A percentile compares a stretch with the other conserved stretches of the same genome.
Conservation (phyloP, 1,139 yeast species). For the Hansenula anomala region DNA sequence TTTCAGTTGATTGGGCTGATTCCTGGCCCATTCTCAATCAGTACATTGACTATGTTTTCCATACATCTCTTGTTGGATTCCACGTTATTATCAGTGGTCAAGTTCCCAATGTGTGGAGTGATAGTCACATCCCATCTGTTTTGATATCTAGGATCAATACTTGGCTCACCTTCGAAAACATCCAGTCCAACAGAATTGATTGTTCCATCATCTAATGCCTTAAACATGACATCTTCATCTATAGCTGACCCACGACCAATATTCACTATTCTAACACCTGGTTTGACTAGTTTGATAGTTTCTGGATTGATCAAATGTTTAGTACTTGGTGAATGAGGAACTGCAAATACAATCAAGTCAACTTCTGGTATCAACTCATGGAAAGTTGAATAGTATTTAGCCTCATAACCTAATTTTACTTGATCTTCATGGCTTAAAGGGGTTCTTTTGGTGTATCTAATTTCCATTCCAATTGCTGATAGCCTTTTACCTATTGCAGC, state of each 20-base stretch:
- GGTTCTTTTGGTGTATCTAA: constrained; percentile 58
- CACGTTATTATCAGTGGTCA: constrained; percentile 17
- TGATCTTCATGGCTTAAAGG: constrained; percentile 36
- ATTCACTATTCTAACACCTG: constrained; percentile 66
- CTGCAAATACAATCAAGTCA: constrained; percentile 62
- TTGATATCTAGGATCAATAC: constrained; percentile 45
- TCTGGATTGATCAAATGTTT: constrained; percentile 47
- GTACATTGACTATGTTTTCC: constrained; percentile 17
- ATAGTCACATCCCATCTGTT: constrained; percentile 65
- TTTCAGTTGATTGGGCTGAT: constrained; percentile 11
- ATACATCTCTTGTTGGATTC: constrained; percentile 17
- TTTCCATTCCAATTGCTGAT: constrained; percentile 57
- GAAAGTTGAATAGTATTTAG: constrained; percentile 38
- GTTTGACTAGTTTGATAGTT: constrained; percentile 41
- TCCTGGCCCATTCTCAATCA: constrained; percentile 19
- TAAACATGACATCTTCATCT: constrained; percentile 66
- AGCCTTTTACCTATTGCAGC: constrained; percentile 56
- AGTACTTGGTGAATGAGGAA: constrained; percentile 64
- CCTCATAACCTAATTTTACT: constrained; percentile 37
- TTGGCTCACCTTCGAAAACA: constrained; percentile 71
- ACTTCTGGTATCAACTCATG: constrained; percentile 32
- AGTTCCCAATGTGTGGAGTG: constrained; percentile 66
- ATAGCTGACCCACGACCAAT: constrained; percentile 76
- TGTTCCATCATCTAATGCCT: constrained; percentile 63
- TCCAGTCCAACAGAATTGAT: constrained; percentile 74